Base-by-base conservation (phyloP, 2,329 filamentous ascomycete genomes). In the Fusarium graminum region DNA sequence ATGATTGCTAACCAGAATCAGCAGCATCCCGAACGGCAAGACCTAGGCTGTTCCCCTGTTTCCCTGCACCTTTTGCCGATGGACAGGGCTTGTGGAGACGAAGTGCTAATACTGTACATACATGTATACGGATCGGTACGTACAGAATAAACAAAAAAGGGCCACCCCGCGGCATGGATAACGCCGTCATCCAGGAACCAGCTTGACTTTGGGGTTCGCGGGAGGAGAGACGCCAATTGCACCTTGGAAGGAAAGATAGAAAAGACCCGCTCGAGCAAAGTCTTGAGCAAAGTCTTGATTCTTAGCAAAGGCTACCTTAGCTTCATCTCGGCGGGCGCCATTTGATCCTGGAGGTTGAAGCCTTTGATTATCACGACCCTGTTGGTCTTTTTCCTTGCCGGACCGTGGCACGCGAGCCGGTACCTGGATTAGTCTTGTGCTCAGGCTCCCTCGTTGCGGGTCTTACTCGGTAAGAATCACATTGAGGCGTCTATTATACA, bases 351-450 rank as follows among this genome's bases (percentile, higher is more conserved):
- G 52, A 52, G 63, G 67, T 64, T 68, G 60, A 67, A 49, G 64
- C 73, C 72, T 73, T 75, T 74, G 69, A 74, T 70, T 64, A 71
- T 64, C 59, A 58, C 39, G 42, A 40, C 63, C 68, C 59, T 65
- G 58, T 53, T 36, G 34, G 16, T n/a, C 34, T 36, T 16, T 36
- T 36, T 60, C 62, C 60, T 54, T 63, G 47, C 45, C 47, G 30
- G 52, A 57, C 54, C 29, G 25, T 61, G 51, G 64, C 65, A 65
- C 68, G 50, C 45, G 36, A 64, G 50, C 38, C 40, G 49, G 42
- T 41, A 57, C 30, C 43, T 58, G 38, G 43, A 29, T 36, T 30
- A 41, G 22, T 36, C 44, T 34, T 38, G 32, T 52, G 29, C 14
- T 49, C 30, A 17, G 47, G 39, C 44, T 47, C 45, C 52, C 46